Base-by-base conservation (phyloP, 805 yeast species). In the Yamadazyma tumulicola region DNA sequence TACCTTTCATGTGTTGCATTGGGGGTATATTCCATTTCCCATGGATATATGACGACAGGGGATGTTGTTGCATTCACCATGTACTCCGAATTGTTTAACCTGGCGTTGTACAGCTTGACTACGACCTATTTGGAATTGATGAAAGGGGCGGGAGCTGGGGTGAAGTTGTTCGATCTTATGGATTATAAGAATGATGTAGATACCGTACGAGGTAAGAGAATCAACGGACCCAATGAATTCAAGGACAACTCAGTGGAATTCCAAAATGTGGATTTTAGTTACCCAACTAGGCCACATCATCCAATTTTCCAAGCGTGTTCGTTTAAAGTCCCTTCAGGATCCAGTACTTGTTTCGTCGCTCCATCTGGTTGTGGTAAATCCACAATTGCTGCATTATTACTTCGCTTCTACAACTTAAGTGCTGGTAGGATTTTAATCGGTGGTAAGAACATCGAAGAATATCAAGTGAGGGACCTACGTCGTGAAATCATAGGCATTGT, bases 341-440 rank as follows among this genome's bases (percentile, higher is more conserved):
- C 71, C 1, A 57, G 64, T 32, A 64, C 71, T 4, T 57, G 73
- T 51, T 59, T 67, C 39, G 73, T 67, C 5, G 83, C 82, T 2
- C 72, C 81, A 1, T 73, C 79, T 2, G 83, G 83, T 1, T 72
- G 79, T 39, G 83, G 83, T 13, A 77, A 77, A 49, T 68, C 77
- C 5, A 77, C 83, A 2, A 66, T 79, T 23, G 78, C 80, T 13
- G 58, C 77, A 1, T 58, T 75, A 29, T 56, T 74, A 25, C 68
- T 77, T 42, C 57, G 81, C 15, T 72, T 75, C 34, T 77, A 77
- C 49, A 68, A 72, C 38, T 64, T 75, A 5, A 58, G 65, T 35
- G 37, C 55, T 7, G 83, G 83, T 7, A 49, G 59, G 32, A 74
- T 77, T 9, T 39, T 57, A 19, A 64, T 77, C 29, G 82, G 80